Percentiles rank a stretch among this genome's conserved stretches.
These are phyloP conservation scores for Mycena capillaripes DNA, from an alignment of 768 basidiomycete genomes.

Conservation along the genomic window DNA sequence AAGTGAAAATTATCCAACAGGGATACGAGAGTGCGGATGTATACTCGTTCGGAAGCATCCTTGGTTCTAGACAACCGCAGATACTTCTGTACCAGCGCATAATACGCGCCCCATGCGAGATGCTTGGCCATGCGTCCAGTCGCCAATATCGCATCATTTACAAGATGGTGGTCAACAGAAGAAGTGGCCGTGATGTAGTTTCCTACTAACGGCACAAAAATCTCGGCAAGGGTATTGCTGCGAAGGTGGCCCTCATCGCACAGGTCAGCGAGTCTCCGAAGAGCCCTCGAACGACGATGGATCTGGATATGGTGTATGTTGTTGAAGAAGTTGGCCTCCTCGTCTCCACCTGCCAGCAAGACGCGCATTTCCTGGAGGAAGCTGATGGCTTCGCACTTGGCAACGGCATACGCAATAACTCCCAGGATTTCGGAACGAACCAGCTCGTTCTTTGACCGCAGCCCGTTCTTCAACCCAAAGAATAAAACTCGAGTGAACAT, in stretches of 20 bases:
- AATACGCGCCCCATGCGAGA: constrained; percentile 89
- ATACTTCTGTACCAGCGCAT: constrained; percentile 84
- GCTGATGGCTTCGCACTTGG: constrained; percentile 69
- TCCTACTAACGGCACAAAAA: constrained; percentile 89
- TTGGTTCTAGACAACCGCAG: constrained; percentile 77
- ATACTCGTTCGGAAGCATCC: constrained; percentile 81
- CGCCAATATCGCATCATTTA: constrained; percentile 89
- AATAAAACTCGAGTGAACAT: constrained; percentile 77
- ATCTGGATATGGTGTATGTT: constrained; percentile 95
- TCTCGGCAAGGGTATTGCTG: constrained; percentile 79
- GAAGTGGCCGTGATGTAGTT: constrained; percentile 79
- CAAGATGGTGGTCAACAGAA: constrained; percentile 85
- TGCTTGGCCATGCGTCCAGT: constrained; percentile 84
- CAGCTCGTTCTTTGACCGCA: constrained; percentile 86
- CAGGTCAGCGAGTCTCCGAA: constrained; percentile 86
- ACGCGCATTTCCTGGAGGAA: constrained; percentile 84
- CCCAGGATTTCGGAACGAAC: constrained; percentile 89
- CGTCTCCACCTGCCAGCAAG: constrained; percentile 88
- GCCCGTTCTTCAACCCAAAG: constrained; percentile 83
- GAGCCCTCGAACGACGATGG: constrained; percentile 89
- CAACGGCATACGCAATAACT: constrained; percentile 83
- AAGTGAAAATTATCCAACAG: constrained; percentile 95
- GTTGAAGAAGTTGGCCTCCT: constrained; percentile 97
- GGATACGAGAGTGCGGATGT: constrained; percentile 87
- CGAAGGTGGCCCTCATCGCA: constrained; percentile 76